A percentile compares a stretch with the other conserved stretches of the same genome.
Conservation (phyloP, 2,329 filamentous ascomycete species). For the Pseudocercospora musae region DNA sequence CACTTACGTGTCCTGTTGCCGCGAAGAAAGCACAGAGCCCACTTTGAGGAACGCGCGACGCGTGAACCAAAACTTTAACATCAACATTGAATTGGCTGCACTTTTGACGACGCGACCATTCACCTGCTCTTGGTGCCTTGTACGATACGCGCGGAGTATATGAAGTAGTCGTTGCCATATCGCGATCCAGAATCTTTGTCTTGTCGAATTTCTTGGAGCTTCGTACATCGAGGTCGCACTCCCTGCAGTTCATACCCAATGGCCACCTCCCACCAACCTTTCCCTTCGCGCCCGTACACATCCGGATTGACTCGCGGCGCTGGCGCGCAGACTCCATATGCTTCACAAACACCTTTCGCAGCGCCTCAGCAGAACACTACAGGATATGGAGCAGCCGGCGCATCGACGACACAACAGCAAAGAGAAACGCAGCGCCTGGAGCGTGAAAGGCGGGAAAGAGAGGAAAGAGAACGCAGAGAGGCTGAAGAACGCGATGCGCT, state of each 20-base stretch:
- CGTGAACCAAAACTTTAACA: background rate
- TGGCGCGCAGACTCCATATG: constrained; percentile 35
- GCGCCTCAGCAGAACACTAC: constrained; percentile 32
- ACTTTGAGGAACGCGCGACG: background rate
- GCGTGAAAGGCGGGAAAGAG: constrained; percentile 41
- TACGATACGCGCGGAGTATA: background rate
- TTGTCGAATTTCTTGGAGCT: background rate
- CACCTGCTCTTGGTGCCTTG: background rate
- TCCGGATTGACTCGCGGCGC: constrained; percentile 42
- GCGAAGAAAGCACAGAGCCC: background rate
- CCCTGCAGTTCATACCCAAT: constrained; percentile 33
- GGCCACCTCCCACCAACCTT: constrained; percentile 56
- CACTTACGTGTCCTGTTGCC: background rate
- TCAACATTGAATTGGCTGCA: constrained; percentile 1
- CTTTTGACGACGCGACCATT: background rate
- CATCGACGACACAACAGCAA: constrained; percentile 35
- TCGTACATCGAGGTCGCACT: background rate
- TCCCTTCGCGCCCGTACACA: constrained; percentile 54
- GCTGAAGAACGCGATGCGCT: constrained; percentile 47
- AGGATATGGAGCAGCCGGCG: constrained; percentile 36
- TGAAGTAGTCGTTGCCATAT: background rate
- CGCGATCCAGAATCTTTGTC: background rate
- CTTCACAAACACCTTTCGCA: constrained; percentile 32
- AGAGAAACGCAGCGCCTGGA: constrained; percentile 43
- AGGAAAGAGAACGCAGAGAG: constrained; percentile 42